These are phyloP conservation scores for Boletus subparvulus DNA, from an alignment of 768 basidiomycete species.

Conservation along the genomic window DNA sequence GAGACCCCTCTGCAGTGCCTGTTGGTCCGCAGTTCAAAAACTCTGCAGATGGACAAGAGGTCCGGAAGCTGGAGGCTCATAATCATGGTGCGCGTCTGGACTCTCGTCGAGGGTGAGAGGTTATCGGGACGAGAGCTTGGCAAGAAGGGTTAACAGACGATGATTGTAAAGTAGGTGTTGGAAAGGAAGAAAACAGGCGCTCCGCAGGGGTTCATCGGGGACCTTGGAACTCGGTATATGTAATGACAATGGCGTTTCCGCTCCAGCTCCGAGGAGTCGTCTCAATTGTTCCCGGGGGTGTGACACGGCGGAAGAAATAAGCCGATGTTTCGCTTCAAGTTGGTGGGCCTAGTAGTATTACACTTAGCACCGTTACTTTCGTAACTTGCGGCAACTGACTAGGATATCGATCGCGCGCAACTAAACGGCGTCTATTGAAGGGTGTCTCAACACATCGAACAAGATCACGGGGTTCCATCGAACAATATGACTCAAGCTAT, in stretches of 20 bases:
- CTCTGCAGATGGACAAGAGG: constrained; percentile 23
- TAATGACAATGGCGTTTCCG: constrained; percentile 13
- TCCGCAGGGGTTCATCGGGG: background rate
- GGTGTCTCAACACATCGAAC: background rate
- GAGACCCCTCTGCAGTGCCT: constrained; percentile 30
- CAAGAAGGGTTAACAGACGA: background rate
- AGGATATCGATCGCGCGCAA: background rate
- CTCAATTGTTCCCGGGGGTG: background rate
- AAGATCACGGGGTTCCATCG: background rate
- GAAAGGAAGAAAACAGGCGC: constrained; percentile 4
- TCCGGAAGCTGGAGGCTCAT: constrained; percentile 34
- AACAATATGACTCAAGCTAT: constrained; percentile 5
- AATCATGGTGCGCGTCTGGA: constrained; percentile 8
- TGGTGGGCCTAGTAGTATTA: background rate
- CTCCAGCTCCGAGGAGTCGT: constrained; percentile 21
- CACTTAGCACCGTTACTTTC: background rate
- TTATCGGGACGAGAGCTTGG: background rate
- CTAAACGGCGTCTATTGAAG: background rate
- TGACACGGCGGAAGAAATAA: background rate
- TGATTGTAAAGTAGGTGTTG: constrained; percentile 5
- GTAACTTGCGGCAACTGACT: background rate
- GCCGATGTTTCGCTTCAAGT: constrained; percentile 4
- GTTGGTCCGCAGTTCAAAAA: constrained; percentile 29
- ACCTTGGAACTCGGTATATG: constrained; percentile 12
- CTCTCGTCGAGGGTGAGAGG: background rate